Evolutionary conservation across 495 filamentous ascomycete species (phyloP), one percentile per base, ranked within the genome.

Genomic region (Bryoglossum gracile): DNA sequence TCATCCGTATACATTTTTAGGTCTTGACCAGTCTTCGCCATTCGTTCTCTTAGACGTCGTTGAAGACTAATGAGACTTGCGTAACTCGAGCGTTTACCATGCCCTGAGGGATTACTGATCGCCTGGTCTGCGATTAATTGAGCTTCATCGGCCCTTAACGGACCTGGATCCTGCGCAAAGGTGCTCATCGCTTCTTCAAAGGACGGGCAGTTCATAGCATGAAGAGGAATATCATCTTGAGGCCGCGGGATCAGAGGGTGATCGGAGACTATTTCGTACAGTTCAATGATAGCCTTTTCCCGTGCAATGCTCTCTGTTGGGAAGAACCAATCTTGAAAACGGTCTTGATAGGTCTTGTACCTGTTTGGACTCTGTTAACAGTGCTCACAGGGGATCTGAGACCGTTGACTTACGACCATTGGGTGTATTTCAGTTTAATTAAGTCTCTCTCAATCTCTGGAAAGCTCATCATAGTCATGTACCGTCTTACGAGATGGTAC

Each of bases 331-430:
- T 46, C 43, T 1, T n/a, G 2, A 37, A 46, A 46, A 24, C 43
- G 43, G 24, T 46, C 36, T 22, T 16, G 18, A 14, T 46, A 46
- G 9, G 43, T 46, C 22, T 46, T 46, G 43, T 46, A 46, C n/a
- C 43, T 46, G 32, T 35, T 18, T 3, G 4, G 8, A 22, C 23
- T 13, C 16, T 21, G 13, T 17, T 23, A n/a, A n/a, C n/a, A n/a
- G n/a, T n/a, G n/a, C n/a, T n/a, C n/a, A n/a, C n/a, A n/a, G n/a
- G n/a, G n/a, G n/a, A n/a, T n/a, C n/a, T n/a, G n/a, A n/a, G n/a
- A n/a, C n/a, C n/a, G n/a, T n/a, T n/a, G n/a, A 43, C 43, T 46
- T 46, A 46, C 43, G 43, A 35, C 43, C 43, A 46, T 11, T 33
- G 17, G 10, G 36, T 16, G 10, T 13, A 5, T 30, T 19, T 35